phyloP scores from a whole-genome alignment of 208 protist species.

The Leishmania turanica region DNA sequence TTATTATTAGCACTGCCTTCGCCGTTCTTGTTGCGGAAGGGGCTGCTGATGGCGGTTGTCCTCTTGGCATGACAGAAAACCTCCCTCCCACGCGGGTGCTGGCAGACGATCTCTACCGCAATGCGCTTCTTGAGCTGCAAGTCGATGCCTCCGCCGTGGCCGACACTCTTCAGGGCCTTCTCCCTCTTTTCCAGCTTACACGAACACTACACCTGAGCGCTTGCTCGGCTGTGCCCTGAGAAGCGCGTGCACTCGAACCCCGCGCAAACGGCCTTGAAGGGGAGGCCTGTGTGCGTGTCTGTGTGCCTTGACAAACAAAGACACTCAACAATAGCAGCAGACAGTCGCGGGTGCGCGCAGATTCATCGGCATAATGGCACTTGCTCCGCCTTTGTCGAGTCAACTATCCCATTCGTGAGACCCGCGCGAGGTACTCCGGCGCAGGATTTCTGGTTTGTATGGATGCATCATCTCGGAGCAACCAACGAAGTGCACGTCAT shows the following conservation, averaged over 20 bases:
- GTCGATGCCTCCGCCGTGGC: not conserved
- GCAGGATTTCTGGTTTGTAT: too few relatives aligned
- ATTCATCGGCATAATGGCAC: too few relatives aligned
- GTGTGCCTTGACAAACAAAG: not conserved
- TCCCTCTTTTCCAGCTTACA: not conserved
- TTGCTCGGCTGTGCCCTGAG: slow-evolving; percentile 6
- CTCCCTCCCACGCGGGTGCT: not conserved
- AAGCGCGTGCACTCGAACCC: slow-evolving; percentile 36
- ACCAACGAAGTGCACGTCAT: not conserved
- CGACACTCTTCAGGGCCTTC: not conserved
- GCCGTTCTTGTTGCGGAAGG: not conserved
- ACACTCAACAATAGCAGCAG: not conserved
- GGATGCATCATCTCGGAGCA: not conserved
- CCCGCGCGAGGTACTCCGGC: too few relatives aligned
- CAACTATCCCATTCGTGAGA: too few relatives aligned
- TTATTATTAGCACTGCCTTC: not conserved
- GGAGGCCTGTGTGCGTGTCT: slow-evolving; percentile 29
- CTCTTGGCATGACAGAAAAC: not conserved
- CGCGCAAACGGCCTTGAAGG: slow-evolving; percentile 94
- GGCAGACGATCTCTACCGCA: not conserved
- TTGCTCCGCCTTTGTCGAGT: too few relatives aligned
- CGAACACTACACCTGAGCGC: slow-evolving; percentile 52
- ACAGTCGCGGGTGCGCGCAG: too few relatives aligned
- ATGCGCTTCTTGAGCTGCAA: not conserved
- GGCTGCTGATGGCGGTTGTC: not conserved